Percentiles rank a stretch among this genome's conserved stretches.
Conservation (phyloP, 179 eudicot species). For the Pouteria campechiana region DNA sequence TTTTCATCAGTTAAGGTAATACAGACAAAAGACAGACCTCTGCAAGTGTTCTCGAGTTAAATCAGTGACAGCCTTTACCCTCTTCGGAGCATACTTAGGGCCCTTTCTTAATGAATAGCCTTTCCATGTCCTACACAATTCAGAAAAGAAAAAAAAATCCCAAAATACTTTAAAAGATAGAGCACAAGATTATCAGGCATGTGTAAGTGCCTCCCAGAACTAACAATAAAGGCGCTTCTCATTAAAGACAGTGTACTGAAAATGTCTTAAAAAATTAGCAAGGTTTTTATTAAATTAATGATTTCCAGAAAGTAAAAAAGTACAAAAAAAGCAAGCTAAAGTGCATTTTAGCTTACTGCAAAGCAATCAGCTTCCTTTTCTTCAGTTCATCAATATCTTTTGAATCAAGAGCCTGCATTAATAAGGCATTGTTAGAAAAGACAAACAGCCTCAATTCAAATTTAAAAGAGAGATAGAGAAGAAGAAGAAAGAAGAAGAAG, state of each 20-base stretch:
- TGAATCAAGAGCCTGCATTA: slow-evolving; percentile 38
- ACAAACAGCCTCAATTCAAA: not conserved
- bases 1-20: too few relatives aligned
- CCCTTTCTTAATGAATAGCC: slow-evolving; percentile 74
- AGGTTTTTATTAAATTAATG: too few relatives aligned
- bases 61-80: slow-evolving; percentile 81
- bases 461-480: not conserved
- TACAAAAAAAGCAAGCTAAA: not conserved
- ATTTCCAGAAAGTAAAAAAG: too few relatives aligned
- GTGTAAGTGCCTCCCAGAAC: too few relatives aligned
- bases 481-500: not conserved
- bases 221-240: too few relatives aligned
- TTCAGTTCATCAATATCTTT: slow-evolving; percentile 72
- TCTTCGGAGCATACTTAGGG: slow-evolving; percentile 71
- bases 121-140: slow-evolving; percentile 63
- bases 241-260: too few relatives aligned
- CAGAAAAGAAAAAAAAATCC: not conserved
- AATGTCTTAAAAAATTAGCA: too few relatives aligned
- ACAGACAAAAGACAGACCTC: too few relatives aligned
- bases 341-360: slow-evolving; percentile 35
- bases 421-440: not conserved
- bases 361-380: slow-evolving; percentile 63
- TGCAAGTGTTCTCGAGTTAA: slow-evolving; percentile 79
- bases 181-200: not conserved
- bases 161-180: not conserved